Conservation (phyloP, 2,329 filamentous ascomycete genomes). For the Pseudopyricularia javanii region DNA sequence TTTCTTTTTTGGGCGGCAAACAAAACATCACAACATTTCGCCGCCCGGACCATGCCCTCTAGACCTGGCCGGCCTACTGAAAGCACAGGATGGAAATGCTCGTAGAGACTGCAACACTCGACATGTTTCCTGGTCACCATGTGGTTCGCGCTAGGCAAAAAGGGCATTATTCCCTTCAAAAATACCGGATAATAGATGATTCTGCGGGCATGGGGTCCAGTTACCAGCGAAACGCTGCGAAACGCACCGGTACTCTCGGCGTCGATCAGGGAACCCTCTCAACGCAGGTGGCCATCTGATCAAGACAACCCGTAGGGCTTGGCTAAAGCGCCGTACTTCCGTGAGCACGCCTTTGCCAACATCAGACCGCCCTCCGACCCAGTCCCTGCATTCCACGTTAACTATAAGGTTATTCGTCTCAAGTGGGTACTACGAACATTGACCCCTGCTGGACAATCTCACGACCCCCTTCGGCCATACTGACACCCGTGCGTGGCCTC, state of each 20-base stretch:
- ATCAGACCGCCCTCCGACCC: not conserved
- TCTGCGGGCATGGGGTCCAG: not conserved
- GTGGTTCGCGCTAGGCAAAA: too few species aligned
- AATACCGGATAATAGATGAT: not conserved
- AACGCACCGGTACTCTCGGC: slow-evolving; percentile 12
- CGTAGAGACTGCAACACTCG: too few species aligned
- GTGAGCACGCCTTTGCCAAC: not conserved
- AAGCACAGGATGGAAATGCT: too few species aligned
- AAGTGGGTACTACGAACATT: not conserved
- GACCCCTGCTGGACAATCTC: not conserved
- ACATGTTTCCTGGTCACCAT: too few species aligned
- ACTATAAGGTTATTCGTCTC: slow-evolving; percentile 9
- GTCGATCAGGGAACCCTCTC: slow-evolving; percentile 14
- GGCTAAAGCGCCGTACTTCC: too few species aligned
- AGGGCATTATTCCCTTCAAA: too few species aligned
- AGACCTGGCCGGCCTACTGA: too few species aligned
- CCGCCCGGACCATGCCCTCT: too few species aligned
- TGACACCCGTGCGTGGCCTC: slow-evolving; percentile 14
- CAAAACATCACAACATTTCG: too few species aligned
- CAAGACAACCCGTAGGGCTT: not conserved
- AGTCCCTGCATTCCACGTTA: not conserved
- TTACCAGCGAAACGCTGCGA: slow-evolving; percentile 13
- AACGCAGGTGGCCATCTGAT: not conserved
- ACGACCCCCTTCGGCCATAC: slow-evolving; percentile 8
- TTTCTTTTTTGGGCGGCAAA: too few species aligned